Evolutionary conservation across 345 rosid genomes (phyloP), one percentile per base, ranked within the genome.

Genomic region (Populus tremula): DNA sequence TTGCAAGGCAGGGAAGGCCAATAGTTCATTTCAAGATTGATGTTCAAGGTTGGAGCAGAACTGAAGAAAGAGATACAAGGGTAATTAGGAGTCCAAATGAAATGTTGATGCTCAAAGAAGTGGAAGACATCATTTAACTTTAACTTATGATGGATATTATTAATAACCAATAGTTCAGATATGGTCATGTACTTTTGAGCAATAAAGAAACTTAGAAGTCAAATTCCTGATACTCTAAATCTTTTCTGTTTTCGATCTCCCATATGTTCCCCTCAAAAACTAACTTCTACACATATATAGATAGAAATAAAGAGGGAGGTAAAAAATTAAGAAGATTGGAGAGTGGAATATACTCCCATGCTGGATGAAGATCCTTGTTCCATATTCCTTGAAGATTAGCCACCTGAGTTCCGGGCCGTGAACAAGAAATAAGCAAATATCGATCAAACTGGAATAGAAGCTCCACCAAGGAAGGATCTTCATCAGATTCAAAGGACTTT

Each of bases 1-100:
- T 96, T 92, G 90, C 91, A 89, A 67, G 98, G 92, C 75, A 96
- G 88, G 65, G 92, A 90, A 76, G 87, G 95, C 99, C 99, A 93
- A 77, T 96, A 96, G 82, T 96, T 96, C 99, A 96, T 96, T 86
- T 96, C 90, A 65, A 96, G 95, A 81, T 96, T 96, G 83, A 96
- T 93, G 88, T 96, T 96, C 88, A 91, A 67, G 84, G 90, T 94
- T 80, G 97, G 98, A 87, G 99, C 94, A 74, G 87, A 87, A 74
- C 98, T 96, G 90, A 78, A 76, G 45, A 72, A 67, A 64, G 75
- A 49, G 63, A 80, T 63, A 56, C 31, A 50, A 53, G 62, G 23
- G 39, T 73, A 49, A 79, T 73, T 70, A 67, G 81, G 23, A 23
- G 25, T 69, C 33, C 54, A 12, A 25, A 56, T 27, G 16, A 56